Evolutionary conservation across 2,329 filamentous ascomycete species (phyloP), one percentile per base, ranked within the genome.

Genomic region (Neophaeococcomyces mojaviensis): DNA sequence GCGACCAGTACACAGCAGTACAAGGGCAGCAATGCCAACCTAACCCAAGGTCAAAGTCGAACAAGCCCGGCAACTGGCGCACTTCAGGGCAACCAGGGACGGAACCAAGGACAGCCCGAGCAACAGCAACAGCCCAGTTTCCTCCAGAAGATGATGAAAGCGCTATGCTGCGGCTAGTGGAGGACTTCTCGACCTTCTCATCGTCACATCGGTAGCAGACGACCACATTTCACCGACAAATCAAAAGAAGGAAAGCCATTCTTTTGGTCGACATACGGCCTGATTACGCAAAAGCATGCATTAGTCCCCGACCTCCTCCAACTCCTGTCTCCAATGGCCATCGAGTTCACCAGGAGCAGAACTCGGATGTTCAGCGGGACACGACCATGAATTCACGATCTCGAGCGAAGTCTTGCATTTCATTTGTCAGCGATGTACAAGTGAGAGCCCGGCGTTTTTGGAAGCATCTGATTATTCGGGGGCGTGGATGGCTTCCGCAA

Each of bases 1-100:
- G 84, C 89, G 63, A 87, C 85, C 59, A 95, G 88, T 63, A 87
- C 94, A 68, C 90, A 90, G 56, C 90, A 96, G 65, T 96, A 95
- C 76, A 88, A 94, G 72, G 90, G 88, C 76, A 95, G 88, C 71
- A 86, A 85, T 62, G 86, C 88, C 65, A 92, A 95, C 66, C 77
- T 94, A 55, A 78, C 84, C 40, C 59, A 61, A 38, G 80, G 79
- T 59, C 73, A 82, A 56, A 73, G 76, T 54, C 76, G 78, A 61
- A 77, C 76, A 50, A 75, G 69, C 51, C 69, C 71, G 19, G 61
- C 62, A 16, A 79, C 81, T 61, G 72, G 75, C 48, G 77, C 74
- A 49, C 72, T 80, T 70, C 76, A 72, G 50, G 71, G 74, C 55
- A 76, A 77, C 62, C 69, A 75, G 54, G 49, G 55, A 20, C 49